Percentiles rank a stretch among this genome's conserved stretches.
These are phyloP conservation scores for Dryadomyces quercivorus DNA, from an alignment of 2,329 filamentous ascomycete genomes.

Conservation along the genomic window DNA sequence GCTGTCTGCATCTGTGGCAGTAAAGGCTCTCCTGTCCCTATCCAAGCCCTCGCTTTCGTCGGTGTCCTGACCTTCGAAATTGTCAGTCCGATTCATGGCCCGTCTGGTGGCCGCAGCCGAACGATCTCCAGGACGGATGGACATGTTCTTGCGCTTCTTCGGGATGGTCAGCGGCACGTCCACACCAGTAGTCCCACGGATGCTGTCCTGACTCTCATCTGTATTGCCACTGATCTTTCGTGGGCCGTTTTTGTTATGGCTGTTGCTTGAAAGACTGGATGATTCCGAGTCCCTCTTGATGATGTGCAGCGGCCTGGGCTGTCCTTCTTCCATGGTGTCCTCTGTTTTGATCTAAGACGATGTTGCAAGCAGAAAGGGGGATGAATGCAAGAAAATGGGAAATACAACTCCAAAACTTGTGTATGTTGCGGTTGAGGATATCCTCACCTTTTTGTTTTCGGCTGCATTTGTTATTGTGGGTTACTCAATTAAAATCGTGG, in stretches of 20 bases:
- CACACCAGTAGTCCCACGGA: constrained; percentile 12
- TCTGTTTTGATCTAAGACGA: background rate
- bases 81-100: constrained; percentile 6
- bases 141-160: constrained; percentile 19
- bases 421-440: background rate
- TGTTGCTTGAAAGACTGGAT: background rate
- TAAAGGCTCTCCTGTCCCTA: background rate
- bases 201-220: constrained; percentile 16
- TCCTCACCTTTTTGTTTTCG: too few species aligned
- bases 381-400: background rate
- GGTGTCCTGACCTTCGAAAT: background rate
- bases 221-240: constrained; percentile 14
- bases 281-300: constrained; percentile 7
- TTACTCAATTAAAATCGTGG: too few species aligned
- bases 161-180: constrained; percentile 20
- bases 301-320: constrained; percentile 12
- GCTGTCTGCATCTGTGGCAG: background rate
- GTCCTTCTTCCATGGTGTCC: background rate
- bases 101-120: background rate
- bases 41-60: background rate
- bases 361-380: background rate
- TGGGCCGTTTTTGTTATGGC: background rate
- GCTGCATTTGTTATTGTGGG: background rate
- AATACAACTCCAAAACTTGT: background rate
- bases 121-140: constrained; percentile 1